Base-by-base conservation (phyloP, 2,329 filamentous ascomycete genomes). In the Pseudogymnoascus sp. region DNA sequence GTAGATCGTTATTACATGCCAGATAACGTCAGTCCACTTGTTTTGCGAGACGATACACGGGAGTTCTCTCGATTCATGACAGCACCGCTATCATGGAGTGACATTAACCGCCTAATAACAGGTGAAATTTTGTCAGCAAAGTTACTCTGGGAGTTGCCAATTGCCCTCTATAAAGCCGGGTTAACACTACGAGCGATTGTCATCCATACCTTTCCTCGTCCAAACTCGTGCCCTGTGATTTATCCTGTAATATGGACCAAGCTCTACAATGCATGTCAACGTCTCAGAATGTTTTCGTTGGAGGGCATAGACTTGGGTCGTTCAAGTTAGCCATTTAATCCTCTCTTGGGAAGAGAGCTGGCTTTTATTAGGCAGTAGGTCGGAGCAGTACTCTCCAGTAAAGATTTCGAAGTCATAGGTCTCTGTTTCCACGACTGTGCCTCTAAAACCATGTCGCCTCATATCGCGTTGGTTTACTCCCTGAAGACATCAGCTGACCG, bases 21-120 rank as follows among this genome's bases (percentile, higher is more conserved):
- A 31, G 16, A 43, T 12, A 19, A 19, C 38, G 31, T 19, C 4
- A 43, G 43, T n/a, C 59, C 59, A 26, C 39, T 43, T 29, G 6
- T 21, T 8, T 43, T 61, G 12, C 37, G 39, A 31, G 43, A 61
- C 38, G 43, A 61, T 14, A 2, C 43, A 45, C 21, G 23, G 21
- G 38, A 23, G 12, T 26, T 61, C 38, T n/a, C 59, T 26, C 59
- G 21, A 61, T 26, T 61, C 14, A 61, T 61, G 59, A 29, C 59
- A 11, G 14, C 29, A 19, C 38, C 59, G 12, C 38, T 26, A 12
- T 19, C 39, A 11, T 61, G 59, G 59, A 7, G 14, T 23, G 7
- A 29, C 14, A 45, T 61, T 61, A 33, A 33, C 5, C 11, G 10
- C 11, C 37, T 61, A 12, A 11, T n/a, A 16, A 23, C 21, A 21